A percentile compares a stretch with the other conserved stretches of the same genome.
Conservation (phyloP, 2,329 filamentous ascomycete species). For the Fusarium brevicatenulatum region DNA sequence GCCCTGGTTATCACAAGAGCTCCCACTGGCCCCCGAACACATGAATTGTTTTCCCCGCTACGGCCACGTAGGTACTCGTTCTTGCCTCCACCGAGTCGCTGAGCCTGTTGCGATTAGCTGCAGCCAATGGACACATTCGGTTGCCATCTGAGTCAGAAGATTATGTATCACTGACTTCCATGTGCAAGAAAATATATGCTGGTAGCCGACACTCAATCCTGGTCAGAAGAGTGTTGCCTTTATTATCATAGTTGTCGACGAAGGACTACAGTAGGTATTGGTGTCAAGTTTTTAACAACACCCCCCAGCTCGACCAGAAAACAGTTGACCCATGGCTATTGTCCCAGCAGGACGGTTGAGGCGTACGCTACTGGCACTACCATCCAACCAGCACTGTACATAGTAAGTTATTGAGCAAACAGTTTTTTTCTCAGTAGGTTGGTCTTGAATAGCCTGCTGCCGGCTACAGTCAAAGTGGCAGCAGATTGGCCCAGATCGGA, state of each 20-base stretch:
- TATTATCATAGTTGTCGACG: neutral
- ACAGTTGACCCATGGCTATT: neutral
- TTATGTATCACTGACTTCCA: neutral
- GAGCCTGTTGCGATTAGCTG: constrained; percentile 22
- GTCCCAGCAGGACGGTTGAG: constrained; percentile 32
- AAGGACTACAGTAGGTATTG: neutral
- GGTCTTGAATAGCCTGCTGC: neutral
- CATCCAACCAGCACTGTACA: constrained; percentile 10
- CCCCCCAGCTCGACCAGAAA: constrained; percentile 11
- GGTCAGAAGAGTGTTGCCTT: neutral
- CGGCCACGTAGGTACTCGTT: constrained; percentile 26
- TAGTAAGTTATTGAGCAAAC: constrained; percentile 24
- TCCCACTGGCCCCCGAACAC: constrained; percentile 6
- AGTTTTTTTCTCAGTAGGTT: constrained; percentile 12
- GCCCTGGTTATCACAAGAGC: neutral
- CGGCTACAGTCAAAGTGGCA: constrained; percentile 3
- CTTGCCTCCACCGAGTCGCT: constrained; percentile 13
- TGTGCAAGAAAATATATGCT: neutral
- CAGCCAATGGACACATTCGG: constrained; percentile 14
- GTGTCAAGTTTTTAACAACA: constrained; percentile 17
- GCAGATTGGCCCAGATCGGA: constrained; percentile 20
- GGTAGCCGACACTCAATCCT: neutral
- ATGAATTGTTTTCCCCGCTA: constrained; percentile 17
- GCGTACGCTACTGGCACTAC: constrained; percentile 12
- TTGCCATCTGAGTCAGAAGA: neutral